Base-by-base conservation (phyloP, 495 filamentous ascomycete genomes). In the Sordaria brevicollis region DNA sequence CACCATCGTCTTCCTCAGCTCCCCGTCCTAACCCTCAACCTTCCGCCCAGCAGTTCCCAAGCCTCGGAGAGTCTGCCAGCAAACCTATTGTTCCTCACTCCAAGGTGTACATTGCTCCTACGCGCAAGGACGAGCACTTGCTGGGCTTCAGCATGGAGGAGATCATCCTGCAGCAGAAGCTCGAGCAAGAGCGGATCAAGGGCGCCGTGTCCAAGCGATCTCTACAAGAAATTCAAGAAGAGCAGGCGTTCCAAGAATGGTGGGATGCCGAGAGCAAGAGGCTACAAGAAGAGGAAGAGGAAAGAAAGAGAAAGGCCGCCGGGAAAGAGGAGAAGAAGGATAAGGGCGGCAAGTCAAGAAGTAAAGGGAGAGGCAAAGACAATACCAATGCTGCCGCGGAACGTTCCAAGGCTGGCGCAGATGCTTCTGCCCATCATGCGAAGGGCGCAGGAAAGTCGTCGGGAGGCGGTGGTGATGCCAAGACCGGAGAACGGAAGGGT, bases 171-270 rank as follows among this genome's bases (percentile, higher is more conserved):
- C 89, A 94, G 76, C 92, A 99, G 79, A 88, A 90, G 76, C 88
- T 87, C 7, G 94, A 96, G 71, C 95, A 97, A 74, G 87, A 93
- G 70, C 84, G 88, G 66, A 87, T 95, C 71, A 89, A 86, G 43
- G 93, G 96, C 79, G 92, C 92, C n/a, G 88, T 85, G 0, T 90
- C 91, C 2, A 97, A 96, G 77, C 86, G 94, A 49, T 93, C 90
- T 70, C 79, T 99, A 43, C 87, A 94, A 75, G 95, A 98, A 43
- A 99, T 99, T 72, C 96, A 99, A 76, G 87, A 91, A 66, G 95
- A 99, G 77, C 95, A 99, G 77, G 92, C 93, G 37, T 99, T 99
- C 79, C 92, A 97, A 78, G 89, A 94, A 76, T 99, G 96, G 95
- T 99, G 95, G 95, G 94, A 98, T 72, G 87, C 90, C 69, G 95